Conservation (phyloP, 805 yeast genomes). For the Gaillardinia entomophila region DNA sequence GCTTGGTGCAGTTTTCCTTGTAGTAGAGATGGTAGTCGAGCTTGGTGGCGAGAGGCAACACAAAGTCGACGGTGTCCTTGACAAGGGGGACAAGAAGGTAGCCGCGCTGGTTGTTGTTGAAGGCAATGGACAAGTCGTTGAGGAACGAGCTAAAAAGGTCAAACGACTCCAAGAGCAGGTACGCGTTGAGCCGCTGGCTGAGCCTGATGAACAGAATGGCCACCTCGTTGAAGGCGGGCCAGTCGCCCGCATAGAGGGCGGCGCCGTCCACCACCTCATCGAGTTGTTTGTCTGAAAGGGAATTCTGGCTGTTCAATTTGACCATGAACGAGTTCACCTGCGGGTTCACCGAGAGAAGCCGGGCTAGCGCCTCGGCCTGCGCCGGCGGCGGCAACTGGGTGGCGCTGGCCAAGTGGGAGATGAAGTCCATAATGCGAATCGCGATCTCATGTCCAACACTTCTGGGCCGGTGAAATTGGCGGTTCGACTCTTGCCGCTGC, state of each 20-base stretch:
- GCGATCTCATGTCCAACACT: neutral
- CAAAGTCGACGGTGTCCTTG: conserved; percentile 26
- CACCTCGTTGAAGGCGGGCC: conserved; percentile 42
- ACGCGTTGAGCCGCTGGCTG: conserved; percentile 48
- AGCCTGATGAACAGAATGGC: conserved; percentile 42
- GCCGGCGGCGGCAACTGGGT: conserved; percentile 12
- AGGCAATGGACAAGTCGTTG: conserved; percentile 43
- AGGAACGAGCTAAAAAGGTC: conserved; percentile 46
- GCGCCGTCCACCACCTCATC: conserved; percentile 15
- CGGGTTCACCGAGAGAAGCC: conserved; percentile 20
- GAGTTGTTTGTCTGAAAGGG: conserved; percentile 9
- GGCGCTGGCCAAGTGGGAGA: conserved; percentile 24
- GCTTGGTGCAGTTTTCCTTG: conserved; percentile 35
- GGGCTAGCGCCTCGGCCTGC: conserved; percentile 13
- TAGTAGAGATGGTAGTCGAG: conserved; percentile 36
- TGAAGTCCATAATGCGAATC: conserved; percentile 15
- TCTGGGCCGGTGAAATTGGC: conserved; percentile 5
- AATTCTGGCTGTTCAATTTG: conserved; percentile 14
- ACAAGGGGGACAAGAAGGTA: conserved; percentile 31
- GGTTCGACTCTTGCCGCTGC: conserved; percentile 18
- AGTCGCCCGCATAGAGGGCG: conserved; percentile 26
- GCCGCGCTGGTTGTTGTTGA: conserved; percentile 39
- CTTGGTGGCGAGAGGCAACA: conserved; percentile 41
- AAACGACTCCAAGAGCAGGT: conserved; percentile 46
- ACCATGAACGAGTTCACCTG: conserved; percentile 19